Evolutionary conservation across 768 basidiomycete species (phyloP).

Genomic region (Tulasnella sp.): DNA sequence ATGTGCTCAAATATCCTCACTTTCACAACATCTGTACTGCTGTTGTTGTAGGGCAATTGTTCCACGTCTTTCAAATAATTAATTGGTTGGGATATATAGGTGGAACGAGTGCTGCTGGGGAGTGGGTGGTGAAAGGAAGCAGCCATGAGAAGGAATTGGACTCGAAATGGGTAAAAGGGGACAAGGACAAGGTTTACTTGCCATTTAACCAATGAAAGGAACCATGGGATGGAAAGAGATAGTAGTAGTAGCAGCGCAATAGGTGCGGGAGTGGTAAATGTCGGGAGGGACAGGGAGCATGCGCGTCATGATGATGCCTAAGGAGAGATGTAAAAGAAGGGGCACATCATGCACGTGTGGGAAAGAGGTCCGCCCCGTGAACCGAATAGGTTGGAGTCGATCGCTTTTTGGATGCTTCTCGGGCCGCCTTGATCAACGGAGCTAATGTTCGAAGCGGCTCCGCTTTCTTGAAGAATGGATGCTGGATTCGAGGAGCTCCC

Average conservation of each 20-base stretch:
- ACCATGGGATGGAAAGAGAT: neutral
- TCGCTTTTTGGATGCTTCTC: constrained; percentile 46
- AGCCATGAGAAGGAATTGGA: constrained; percentile 70
- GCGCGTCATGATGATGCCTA: neutral
- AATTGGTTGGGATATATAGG: neutral
- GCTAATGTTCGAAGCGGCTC: constrained; percentile 84
- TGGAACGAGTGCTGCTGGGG: constrained; percentile 34
- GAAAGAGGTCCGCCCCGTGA: neutral
- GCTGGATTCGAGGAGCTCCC: constrained; percentile 49
- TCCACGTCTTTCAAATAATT: neutral
- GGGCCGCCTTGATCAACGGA: constrained; percentile 87
- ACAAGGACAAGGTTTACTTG: neutral
- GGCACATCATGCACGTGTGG: neutral
- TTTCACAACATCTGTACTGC: neutral
- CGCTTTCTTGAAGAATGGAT: constrained; percentile 81
- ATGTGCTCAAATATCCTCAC: neutral
- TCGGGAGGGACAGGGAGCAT: neutral
- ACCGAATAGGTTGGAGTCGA: neutral
- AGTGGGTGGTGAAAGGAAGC: constrained; percentile 87
- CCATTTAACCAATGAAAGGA: constrained; percentile 2
- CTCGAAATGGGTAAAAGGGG: neutral
- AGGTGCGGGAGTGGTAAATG: neutral
- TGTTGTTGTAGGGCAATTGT: neutral
- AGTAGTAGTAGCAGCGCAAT: neutral
- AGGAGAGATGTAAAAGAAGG: neutral